Conservation (phyloP, 2,329 filamentous ascomycete genomes). For the Blastomyces parvus region DNA sequence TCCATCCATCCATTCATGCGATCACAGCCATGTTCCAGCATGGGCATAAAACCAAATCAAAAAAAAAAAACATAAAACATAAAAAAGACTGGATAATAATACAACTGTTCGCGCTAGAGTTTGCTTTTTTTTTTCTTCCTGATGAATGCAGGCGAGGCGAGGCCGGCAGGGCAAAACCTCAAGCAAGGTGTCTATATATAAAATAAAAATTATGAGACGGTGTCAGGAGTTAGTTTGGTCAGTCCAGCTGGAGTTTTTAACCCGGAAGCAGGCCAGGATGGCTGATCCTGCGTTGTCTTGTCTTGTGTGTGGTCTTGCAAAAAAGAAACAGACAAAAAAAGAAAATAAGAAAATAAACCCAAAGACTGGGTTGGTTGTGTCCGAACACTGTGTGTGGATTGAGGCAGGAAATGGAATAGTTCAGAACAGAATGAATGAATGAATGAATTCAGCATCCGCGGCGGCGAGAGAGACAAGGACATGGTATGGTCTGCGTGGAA, state of each 20-base stretch:
- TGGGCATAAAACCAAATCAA: too few relatives aligned
- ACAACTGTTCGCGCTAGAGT: background rate
- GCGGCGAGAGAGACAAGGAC: too few relatives aligned
- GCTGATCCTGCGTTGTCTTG: slow-evolving; percentile 24
- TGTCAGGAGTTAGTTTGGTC: background rate
- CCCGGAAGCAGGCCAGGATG: slow-evolving; percentile 32
- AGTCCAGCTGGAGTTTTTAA: slow-evolving; percentile 19
- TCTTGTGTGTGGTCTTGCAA: slow-evolving; percentile 20
- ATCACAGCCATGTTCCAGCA: background rate
- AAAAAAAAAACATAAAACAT: background rate
- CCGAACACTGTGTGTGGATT: background rate
- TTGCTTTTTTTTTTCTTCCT: too few relatives aligned
- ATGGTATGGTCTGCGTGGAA: background rate
- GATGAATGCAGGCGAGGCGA: too few relatives aligned
- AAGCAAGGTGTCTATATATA: too few relatives aligned
- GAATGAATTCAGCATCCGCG: too few relatives aligned
- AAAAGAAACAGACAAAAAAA: slow-evolving; percentile 8
- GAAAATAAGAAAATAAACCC: background rate
- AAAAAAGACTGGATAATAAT: background rate
- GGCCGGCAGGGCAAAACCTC: too few relatives aligned
- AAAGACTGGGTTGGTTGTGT: slow-evolving; percentile 15
- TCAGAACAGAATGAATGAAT: too few relatives aligned
- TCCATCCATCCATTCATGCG: background rate
- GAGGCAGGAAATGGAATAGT: too few relatives aligned
- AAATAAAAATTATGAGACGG: too few relatives aligned